A percentile compares a stretch with the other conserved stretches of the same genome.
Evolutionary conservation across 2,329 filamentous ascomycete species (phyloP).

Genomic region (Venturiaceae sp.): DNA sequence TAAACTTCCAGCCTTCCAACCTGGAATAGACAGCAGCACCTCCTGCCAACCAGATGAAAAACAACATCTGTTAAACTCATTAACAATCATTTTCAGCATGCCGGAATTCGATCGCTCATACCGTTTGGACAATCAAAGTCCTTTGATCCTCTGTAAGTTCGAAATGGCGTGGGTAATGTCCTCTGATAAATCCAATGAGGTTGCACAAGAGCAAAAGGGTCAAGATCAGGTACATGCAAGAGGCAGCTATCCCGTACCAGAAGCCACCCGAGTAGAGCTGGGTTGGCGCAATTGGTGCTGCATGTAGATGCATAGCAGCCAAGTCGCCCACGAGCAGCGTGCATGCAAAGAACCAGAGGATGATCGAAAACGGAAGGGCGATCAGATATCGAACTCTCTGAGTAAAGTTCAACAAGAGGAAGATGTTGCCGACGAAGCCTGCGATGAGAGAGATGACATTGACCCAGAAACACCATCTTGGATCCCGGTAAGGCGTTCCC

Average conservation of each 20-base stretch:
- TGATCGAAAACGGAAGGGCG: not conserved
- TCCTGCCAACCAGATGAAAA: slow-evolving; percentile 7
- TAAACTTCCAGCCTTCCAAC: slow-evolving; percentile 4
- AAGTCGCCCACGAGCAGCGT: slow-evolving; percentile 1
- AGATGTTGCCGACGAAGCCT: slow-evolving; percentile 5
- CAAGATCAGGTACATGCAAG: slow-evolving; percentile 2
- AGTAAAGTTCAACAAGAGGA: slow-evolving; percentile 8
- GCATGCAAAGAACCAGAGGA: slow-evolving; percentile 5
- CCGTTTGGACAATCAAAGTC: slow-evolving; percentile 7
- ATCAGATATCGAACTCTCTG: slow-evolving; percentile 5
- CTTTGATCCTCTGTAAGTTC: slow-evolving; percentile 4
- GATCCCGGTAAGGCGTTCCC: slow-evolving; percentile 26
- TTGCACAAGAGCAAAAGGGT: not conserved
- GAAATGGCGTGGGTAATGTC: slow-evolving; percentile 7
- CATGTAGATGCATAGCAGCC: slow-evolving; percentile 2
- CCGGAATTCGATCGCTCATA: no score
- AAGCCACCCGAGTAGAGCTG: slow-evolving; percentile 1
- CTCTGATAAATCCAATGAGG: slow-evolving; percentile 4
- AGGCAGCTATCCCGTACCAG: slow-evolving; percentile 6
- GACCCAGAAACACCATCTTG: slow-evolving; percentile 3
- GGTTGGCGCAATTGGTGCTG: not conserved
- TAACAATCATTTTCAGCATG: not conserved
- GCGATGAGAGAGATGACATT: slow-evolving; percentile 7
- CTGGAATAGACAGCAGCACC: slow-evolving; percentile 5
- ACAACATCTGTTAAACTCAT: slow-evolving; percentile 2